Conservation (phyloP, 169 alveolate genomes). For the Plasmodium adleri region DNA sequence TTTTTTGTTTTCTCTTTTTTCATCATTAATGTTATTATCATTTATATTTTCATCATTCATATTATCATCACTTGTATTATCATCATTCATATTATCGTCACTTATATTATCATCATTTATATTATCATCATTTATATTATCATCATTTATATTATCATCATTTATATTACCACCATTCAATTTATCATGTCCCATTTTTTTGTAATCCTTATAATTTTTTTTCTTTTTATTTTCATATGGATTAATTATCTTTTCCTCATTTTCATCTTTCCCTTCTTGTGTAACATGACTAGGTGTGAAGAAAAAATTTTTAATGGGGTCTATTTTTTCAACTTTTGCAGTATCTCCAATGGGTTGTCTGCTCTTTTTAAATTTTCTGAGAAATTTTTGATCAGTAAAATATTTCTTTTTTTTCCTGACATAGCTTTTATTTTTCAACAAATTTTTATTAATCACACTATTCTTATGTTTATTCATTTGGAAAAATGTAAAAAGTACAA, state of each 20-base stretch:
- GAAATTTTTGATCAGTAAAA: constrained; percentile 64
- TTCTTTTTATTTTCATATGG: not conserved
- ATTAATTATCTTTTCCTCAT: constrained; percentile 1
- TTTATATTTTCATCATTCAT: not conserved
- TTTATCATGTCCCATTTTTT: not conserved
- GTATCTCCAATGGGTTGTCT: constrained; percentile 9
- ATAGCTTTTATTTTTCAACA: constrained; percentile 39
- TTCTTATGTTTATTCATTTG: constrained; percentile 15
- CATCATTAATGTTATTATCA: not conserved
- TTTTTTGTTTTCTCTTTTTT: not conserved
- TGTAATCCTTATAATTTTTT: not conserved
- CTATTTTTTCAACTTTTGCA: constrained; percentile 16
- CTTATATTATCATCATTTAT: not conserved
- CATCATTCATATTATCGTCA: no score
- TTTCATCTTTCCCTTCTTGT: not conserved
- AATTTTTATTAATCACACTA: constrained; percentile 12
- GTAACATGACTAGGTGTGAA: constrained; percentile 22
- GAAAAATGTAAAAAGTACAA: not conserved
- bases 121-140: constrained; percentile 5
- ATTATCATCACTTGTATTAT: not conserved
- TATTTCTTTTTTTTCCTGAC: constrained; percentile 50
- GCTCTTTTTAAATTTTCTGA: constrained; percentile 47
- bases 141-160: not conserved
- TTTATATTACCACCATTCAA: not conserved
- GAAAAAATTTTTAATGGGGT: constrained; percentile 63